A percentile compares a stretch with the other conserved stretches of the same genome.
These are phyloP conservation scores for Elsinoe arachidis DNA, from an alignment of 2,329 filamentous ascomycete species.

Conservation along the genomic window DNA sequence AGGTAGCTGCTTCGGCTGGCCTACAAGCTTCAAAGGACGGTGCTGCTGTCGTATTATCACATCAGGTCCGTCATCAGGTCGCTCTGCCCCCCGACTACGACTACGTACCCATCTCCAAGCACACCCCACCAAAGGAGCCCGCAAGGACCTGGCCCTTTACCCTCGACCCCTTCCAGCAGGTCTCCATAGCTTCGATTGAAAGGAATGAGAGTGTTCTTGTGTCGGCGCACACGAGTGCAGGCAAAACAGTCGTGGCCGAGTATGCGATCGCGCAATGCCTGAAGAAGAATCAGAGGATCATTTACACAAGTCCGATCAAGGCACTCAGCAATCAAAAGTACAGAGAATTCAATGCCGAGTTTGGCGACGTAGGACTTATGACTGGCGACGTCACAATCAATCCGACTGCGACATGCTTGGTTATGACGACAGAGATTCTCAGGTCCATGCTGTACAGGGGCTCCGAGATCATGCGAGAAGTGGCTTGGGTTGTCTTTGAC, in stretches of 20 bases:
- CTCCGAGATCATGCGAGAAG: constrained; percentile 98
- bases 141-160: constrained; percentile 81
- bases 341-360: constrained; percentile 88
- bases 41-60: constrained; percentile 71
- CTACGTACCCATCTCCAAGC: constrained; percentile 77
- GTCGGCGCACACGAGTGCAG: constrained; percentile 92
- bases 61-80: constrained; percentile 98
- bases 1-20: constrained; percentile 73
- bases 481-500: constrained; percentile 96
- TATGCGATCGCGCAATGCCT: constrained; percentile 97
- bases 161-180: constrained; percentile 92
- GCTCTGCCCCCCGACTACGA: constrained; percentile 88
- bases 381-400: constrained; percentile 99
- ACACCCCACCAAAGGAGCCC: constrained; percentile 80
- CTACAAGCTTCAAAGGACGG: constrained; percentile 54
- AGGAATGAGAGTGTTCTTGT: constrained; percentile 93
- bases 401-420: constrained; percentile 90
- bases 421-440: constrained; percentile 99
- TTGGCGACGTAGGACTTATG: constrained; percentile 96
- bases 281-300: constrained; percentile 94
- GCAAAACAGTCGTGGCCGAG: constrained; percentile 96
- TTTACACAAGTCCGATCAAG: constrained; percentile 99
- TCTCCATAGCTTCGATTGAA: constrained; percentile 91
- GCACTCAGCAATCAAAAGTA: constrained; percentile 98
- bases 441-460: constrained; percentile 97